Percentiles rank a stretch among this genome's conserved stretches.
These are phyloP conservation scores for Cynara cardunculus DNA, from an alignment of 129 eudicot genomes.

Conservation along the genomic window DNA sequence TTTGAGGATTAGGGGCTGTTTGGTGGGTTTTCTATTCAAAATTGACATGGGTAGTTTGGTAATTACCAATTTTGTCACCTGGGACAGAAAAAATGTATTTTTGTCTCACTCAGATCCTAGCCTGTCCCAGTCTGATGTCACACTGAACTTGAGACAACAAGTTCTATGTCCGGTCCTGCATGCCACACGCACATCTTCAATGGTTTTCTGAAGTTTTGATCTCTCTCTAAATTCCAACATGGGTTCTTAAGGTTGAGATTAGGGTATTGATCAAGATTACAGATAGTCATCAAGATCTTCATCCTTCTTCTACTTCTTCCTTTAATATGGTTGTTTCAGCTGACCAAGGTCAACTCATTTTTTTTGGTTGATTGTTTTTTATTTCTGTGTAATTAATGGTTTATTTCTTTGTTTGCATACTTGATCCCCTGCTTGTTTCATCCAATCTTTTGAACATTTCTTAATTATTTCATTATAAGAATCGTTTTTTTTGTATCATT, in stretches of 20 bases:
- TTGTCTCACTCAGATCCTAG: not conserved
- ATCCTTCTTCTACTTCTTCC: conserved; percentile 19
- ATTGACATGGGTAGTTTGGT: not conserved
- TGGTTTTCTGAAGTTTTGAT: too few relatives aligned
- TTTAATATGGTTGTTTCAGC: conserved; percentile 24
- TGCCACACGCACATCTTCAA: too few relatives aligned
- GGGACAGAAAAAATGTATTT: not conserved
- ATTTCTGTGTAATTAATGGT: too few relatives aligned
- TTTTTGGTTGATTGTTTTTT: too few relatives aligned
- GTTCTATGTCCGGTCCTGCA: too few relatives aligned
- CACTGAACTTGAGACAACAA: too few relatives aligned
- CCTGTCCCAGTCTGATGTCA: not conserved
- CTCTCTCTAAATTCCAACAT: too few relatives aligned
- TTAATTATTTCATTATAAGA: not conserved
- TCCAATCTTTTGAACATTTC: not conserved
- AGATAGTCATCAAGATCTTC: conserved; percentile 11
- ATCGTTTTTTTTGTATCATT: too few relatives aligned
- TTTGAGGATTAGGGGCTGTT: too few relatives aligned
- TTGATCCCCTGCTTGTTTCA: not conserved
- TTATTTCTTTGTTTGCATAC: not conserved
- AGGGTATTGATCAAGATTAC: not conserved
- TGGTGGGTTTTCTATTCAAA: too few relatives aligned
- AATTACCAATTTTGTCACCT: not conserved
- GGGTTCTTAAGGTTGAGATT: too few relatives aligned
- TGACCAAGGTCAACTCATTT: too few relatives aligned